Base-by-base conservation (phyloP, 2,329 filamentous ascomycete genomes). In the Oidium heveae region DNA sequence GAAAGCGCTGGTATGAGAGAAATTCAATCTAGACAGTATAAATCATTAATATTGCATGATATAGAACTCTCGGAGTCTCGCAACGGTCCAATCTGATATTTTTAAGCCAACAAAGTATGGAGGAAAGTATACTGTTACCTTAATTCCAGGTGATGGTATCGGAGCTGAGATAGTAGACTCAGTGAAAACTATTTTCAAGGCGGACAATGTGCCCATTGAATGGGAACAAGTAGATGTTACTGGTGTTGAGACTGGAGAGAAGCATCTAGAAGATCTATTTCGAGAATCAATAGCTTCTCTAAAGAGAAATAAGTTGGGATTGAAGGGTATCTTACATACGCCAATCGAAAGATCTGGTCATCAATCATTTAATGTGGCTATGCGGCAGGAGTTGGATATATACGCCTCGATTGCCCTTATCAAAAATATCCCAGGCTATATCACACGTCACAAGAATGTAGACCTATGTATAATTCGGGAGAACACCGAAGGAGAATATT, bases 401-500 rank as follows among this genome's bases (percentile, higher is more conserved):
- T 98, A 96, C 74, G 91, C 91, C 68, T 94, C 86, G 61, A 91
- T 98, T 68, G 86, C 87, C 66, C 77, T 96, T 62, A 88, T 98
- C 77, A 96, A 96, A 83, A 98, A 98, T 77, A 96, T 98, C 66
- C 91, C 91, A 64, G 91, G 91, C 66, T 95, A 96, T 76, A 73
- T 91, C 72, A 98, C 91, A 60, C 86, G 91, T 69, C 91, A 98
- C 78, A 83, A 94, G 71, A 79, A 91, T 70, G 86, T 98, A 69
- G 91, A 98, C 70, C 80, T 96, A 63, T 94, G 88, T 80, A 95
- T 98, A 72, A 95, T 98, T 72, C 91, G 91, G 73, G 91, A 98
- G 77, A 98, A 98, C 77, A 98, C 91, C 67, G 91, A 98, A 78
- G 91, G 91, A 67, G 91, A 98, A 76, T 98, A 98, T 78, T 95